Percentiles rank a stretch among this genome's conserved stretches.
phyloP scores from a whole-genome alignment of 129 eudicot genomes.

The Deinandra increscens region DNA sequence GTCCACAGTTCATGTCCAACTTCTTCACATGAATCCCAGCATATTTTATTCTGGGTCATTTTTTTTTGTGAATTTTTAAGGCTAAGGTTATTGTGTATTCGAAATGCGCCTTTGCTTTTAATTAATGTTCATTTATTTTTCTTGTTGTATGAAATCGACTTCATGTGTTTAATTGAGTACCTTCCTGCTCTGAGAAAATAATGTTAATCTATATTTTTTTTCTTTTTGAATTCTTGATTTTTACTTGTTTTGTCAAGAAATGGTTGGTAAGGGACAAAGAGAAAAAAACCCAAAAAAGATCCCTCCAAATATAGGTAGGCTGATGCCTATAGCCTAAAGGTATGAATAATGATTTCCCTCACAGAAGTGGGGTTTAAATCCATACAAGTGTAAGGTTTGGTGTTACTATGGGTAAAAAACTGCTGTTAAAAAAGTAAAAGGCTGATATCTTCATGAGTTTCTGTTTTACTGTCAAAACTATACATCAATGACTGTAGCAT shows the following conservation, averaged over 20 bases:
- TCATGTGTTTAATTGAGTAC: slow-evolving; percentile 29
- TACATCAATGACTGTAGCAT: slow-evolving; percentile 13
- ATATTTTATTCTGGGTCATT: background rate
- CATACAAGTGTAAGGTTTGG: no score
- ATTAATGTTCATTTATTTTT: background rate
- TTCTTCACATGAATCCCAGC: background rate
- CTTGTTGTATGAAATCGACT: background rate
- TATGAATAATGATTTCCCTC: no score
- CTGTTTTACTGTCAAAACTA: slow-evolving; percentile 17
- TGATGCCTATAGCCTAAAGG: no score
- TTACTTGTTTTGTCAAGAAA: background rate
- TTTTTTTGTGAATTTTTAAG: slow-evolving; percentile 36
- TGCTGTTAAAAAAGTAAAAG: no score
- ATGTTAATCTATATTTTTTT: slow-evolving; percentile 46
- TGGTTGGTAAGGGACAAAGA: background rate
- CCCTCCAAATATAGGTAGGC: background rate
- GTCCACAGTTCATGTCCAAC: background rate
- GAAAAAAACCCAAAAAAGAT: background rate
- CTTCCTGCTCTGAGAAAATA: no score
- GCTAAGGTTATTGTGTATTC: background rate
- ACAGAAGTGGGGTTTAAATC: no score
- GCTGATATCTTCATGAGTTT: background rate
- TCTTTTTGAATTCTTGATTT: slow-evolving; percentile 29
- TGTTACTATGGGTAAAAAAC: no score
- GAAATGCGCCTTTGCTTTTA: background rate